Percentiles rank a stretch among this genome's conserved stretches.
Evolutionary conservation across 73 alveolate species (phyloP).

Genomic region (Paraurostyla sp.): DNA sequence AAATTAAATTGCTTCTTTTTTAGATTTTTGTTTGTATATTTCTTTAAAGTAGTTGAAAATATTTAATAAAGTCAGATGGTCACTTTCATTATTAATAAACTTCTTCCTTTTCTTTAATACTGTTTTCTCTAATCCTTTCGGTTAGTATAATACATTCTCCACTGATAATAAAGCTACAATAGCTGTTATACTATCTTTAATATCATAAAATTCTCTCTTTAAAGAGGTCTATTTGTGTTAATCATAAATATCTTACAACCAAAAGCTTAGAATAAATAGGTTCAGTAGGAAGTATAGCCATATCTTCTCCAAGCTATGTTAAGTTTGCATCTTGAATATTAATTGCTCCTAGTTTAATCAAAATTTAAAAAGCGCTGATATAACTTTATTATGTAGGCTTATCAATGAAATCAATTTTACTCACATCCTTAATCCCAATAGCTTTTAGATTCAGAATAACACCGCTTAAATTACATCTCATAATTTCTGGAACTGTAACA

Average conservation of each 20-base stretch:
- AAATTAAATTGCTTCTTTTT: slow-evolving; percentile 76
- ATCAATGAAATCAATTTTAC: slow-evolving; percentile 93
- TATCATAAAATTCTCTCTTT: slow-evolving; percentile 57
- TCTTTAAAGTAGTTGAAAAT: slow-evolving; percentile 81
- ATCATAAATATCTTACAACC: slow-evolving; percentile 51
- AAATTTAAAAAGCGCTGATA: slow-evolving; percentile 75
- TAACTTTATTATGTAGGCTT: slow-evolving; percentile 90
- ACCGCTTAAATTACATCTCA: slow-evolving; percentile 79
- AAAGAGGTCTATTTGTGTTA: slow-evolving; percentile 41
- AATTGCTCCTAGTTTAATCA: slow-evolving; percentile 81
- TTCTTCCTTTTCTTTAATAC: slow-evolving; percentile 86
- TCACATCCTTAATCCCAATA: slow-evolving; percentile 87
- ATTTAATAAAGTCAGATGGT: slow-evolving; percentile 89
- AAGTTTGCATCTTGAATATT: slow-evolving; percentile 78
- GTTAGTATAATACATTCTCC: slow-evolving; percentile 91
- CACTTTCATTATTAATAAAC: slow-evolving; percentile 87
- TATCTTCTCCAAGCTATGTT: slow-evolving; percentile 78
- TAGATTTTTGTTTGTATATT: slow-evolving; percentile 57
- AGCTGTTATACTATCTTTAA: slow-evolving; percentile 83
- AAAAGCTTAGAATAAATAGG: slow-evolving; percentile 84
- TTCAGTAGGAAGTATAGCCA: slow-evolving; percentile 94
- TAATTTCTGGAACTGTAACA: slow-evolving; percentile 74
- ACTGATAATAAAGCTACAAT: slow-evolving; percentile 87
- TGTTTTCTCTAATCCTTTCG: slow-evolving; percentile 73
- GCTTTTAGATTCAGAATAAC: slow-evolving; percentile 87